Percentiles rank a stretch among this genome's conserved stretches.
These are phyloP conservation scores for Amanita molliuscula DNA, from an alignment of 768 basidiomycete genomes.

Conservation along the genomic window DNA sequence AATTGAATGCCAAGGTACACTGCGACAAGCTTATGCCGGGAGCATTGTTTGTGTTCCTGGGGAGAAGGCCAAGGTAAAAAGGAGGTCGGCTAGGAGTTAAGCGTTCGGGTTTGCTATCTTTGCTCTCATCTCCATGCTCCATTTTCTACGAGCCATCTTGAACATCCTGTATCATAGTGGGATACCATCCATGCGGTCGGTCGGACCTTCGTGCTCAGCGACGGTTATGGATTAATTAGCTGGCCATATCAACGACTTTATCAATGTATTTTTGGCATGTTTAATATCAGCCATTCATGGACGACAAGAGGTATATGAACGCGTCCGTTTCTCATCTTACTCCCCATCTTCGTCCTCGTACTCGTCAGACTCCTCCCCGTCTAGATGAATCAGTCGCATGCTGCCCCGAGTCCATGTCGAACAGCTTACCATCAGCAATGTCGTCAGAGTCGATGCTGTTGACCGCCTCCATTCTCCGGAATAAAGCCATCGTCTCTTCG, in stretches of 20 bases:
- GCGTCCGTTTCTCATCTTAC: neutral
- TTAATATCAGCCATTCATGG: neutral
- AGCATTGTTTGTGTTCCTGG: conserved; percentile 50
- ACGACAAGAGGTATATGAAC: neutral
- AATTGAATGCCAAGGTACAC: conserved; percentile 40
- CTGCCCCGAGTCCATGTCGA: neutral
- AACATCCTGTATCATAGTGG: too few species aligned
- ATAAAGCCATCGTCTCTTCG: conserved; percentile 33
- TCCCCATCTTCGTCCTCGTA: conserved; percentile 11
- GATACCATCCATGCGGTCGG: too few species aligned
- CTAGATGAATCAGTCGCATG: conserved; percentile 3
- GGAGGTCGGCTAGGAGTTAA: neutral
- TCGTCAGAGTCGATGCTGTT: conserved; percentile 45
- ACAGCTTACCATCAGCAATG: conserved; percentile 47
- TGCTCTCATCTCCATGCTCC: neutral
- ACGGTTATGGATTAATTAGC: too few species aligned
- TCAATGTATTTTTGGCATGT: too few species aligned
- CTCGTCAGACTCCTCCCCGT: conserved; percentile 16
- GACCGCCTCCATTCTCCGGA: conserved; percentile 46
- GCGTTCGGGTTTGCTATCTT: neutral
- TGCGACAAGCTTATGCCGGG: conserved; percentile 52
- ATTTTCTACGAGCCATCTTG: neutral
- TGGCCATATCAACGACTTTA: too few species aligned
- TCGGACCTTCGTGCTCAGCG: too few species aligned
- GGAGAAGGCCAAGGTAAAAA: neutral